Conservation (phyloP, 441 rosid species). For the Aquilaria agallochum region DNA sequence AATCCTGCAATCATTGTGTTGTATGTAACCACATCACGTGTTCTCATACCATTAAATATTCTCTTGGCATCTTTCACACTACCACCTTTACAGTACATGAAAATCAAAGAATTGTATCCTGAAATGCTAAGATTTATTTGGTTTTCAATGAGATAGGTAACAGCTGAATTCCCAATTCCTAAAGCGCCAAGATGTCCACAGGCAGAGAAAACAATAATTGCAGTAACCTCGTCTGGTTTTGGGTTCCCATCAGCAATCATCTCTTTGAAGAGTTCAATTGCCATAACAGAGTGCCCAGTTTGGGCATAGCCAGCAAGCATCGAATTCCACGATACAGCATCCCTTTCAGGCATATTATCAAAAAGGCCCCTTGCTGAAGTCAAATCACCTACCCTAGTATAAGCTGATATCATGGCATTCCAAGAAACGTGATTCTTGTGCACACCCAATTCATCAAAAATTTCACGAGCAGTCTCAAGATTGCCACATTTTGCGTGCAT, state of each 20-base stretch:
- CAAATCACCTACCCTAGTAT: slow-evolving; percentile 41
- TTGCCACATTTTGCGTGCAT: slow-evolving; percentile 40
- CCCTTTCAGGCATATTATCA: slow-evolving; percentile 26
- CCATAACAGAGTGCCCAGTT: slow-evolving; percentile 11
- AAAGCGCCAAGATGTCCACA: slow-evolving; percentile 49
- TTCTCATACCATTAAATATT: slow-evolving; percentile 35
- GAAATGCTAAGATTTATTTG: slow-evolving; percentile 40
- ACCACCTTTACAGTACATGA: slow-evolving; percentile 64
- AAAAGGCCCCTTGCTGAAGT: slow-evolving; percentile 28
- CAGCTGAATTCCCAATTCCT: slow-evolving; percentile 30
- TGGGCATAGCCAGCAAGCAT: slow-evolving; percentile 40
- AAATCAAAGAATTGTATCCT: slow-evolving; percentile 54
- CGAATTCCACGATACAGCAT: slow-evolving; percentile 41
- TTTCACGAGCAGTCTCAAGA: slow-evolving; percentile 21
- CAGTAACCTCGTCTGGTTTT: slow-evolving; percentile 53
- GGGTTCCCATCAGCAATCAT: slow-evolving; percentile 28
- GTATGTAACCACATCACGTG: slow-evolving; percentile 39
- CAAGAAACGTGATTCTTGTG: slow-evolving; percentile 53
- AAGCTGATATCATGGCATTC: slow-evolving; percentile 60
- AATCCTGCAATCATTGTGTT: slow-evolving; percentile 60
- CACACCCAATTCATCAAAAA: slow-evolving; percentile 26
- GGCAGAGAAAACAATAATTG: slow-evolving; percentile 53
- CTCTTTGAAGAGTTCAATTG: slow-evolving; percentile 25
- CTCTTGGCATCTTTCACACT: slow-evolving; percentile 36
- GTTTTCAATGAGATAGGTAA: slow-evolving; percentile 45